Conservation (phyloP, 2,329 filamentous ascomycete genomes). For the Penicillium sclerotiorum region DNA sequence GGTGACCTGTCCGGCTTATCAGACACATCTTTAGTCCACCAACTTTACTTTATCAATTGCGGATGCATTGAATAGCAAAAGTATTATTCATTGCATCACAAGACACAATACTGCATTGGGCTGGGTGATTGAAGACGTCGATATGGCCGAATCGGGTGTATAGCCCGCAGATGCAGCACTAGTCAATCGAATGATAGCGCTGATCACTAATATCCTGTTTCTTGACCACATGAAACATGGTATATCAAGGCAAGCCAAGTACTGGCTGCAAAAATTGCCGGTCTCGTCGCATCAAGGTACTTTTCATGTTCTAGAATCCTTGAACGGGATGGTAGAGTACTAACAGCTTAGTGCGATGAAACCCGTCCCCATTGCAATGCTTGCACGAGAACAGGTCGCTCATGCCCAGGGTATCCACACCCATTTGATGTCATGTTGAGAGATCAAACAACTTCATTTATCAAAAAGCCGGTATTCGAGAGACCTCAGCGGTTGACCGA, state of each 20-base stretch:
- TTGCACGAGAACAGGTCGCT: slow-evolving; percentile 29
- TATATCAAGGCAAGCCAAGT: slow-evolving; percentile 32
- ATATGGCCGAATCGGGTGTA: too few species aligned
- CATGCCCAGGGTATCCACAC: slow-evolving; percentile 33
- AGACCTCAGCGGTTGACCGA: not conserved
- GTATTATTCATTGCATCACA: too few species aligned
- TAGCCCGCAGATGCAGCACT: not conserved
- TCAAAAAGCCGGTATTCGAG: not conserved
- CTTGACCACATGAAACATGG: slow-evolving; percentile 18
- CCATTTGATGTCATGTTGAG: slow-evolving; percentile 33
- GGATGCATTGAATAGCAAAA: not conserved
- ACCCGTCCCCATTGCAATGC: slow-evolving; percentile 32
- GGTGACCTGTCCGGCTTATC: not conserved
- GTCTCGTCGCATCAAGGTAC: slow-evolving; percentile 33
- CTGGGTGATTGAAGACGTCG: too few species aligned
- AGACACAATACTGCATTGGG: too few species aligned
- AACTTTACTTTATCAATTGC: not conserved
- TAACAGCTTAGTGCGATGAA: slow-evolving; percentile 32
- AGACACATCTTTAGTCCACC: not conserved
- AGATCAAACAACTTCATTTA: slow-evolving; percentile 25
- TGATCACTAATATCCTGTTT: not conserved
- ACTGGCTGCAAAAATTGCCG: slow-evolving; percentile 33
- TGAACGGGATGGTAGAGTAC: not conserved
- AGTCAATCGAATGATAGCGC: not conserved
- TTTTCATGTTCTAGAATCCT: not conserved